A percentile compares a stretch with the other conserved stretches of the same genome.
These are phyloP conservation scores for Phytophthora pistaciae DNA, from an alignment of 352 stramenopile genomes.

Conservation along the genomic window DNA sequence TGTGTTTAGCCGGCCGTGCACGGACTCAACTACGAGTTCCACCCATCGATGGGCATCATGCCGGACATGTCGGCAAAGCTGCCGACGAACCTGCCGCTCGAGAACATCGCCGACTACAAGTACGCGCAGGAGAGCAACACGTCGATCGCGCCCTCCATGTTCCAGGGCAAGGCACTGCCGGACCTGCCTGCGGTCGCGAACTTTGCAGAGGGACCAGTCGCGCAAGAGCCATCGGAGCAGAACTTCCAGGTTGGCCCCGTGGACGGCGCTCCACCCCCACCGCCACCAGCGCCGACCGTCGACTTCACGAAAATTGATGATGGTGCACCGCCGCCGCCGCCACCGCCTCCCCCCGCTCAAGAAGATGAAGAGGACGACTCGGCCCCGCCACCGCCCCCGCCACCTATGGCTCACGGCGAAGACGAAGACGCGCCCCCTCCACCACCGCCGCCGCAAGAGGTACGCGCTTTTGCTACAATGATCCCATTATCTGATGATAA, in stretches of 20 bases:
- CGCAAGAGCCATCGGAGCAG: conserved; percentile 65
- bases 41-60: conserved; percentile 70
- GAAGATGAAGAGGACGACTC: conserved; percentile 52
- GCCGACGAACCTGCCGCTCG: conserved; percentile 80
- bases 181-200: conserved; percentile 70
- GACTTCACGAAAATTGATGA: conserved; percentile 64
- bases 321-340: conserved; percentile 62
- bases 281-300: conserved; percentile 63
- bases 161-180: conserved; percentile 82
- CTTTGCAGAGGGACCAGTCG: conserved; percentile 74
- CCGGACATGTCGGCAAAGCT: conserved; percentile 80
- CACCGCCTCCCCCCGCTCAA: conserved; percentile 51
- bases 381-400: conserved; percentile 50
- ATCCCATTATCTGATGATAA: not conserved
- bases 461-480: conserved; percentile 2
- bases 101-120: conserved; percentile 84
- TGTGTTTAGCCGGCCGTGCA: conserved; percentile 61
- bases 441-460: conserved; percentile 51
- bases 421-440: conserved; percentile 63
- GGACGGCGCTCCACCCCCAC: conserved; percentile 70
- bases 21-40: conserved; percentile 84
- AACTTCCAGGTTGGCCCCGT: conserved; percentile 70
- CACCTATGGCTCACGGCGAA: conserved; percentile 38
- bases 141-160: conserved; percentile 86
- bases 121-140: conserved; percentile 71